phyloP scores from a whole-genome alignment of 2,329 filamentous ascomycete genomes.

The Venturiaceae sp. region DNA sequence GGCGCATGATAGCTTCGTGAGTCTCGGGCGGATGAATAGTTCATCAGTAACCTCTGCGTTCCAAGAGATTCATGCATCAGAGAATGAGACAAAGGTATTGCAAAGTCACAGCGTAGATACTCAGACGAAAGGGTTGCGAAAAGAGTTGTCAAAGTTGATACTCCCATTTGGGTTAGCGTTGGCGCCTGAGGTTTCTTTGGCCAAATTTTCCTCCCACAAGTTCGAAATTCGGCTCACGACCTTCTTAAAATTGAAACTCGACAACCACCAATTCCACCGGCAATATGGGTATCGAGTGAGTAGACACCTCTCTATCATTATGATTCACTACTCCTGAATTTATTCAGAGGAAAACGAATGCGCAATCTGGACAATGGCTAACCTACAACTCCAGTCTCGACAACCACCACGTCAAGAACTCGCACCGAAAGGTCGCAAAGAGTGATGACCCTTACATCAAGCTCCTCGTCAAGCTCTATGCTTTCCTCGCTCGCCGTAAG shows the following conservation, averaged over 20 bases:
- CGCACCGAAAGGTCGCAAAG: slow-evolving; percentile 90
- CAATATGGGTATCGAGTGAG: slow-evolving; percentile 9
- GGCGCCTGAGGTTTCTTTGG: too few relatives aligned
- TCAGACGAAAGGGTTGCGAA: too few relatives aligned
- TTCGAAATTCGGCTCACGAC: too few relatives aligned
- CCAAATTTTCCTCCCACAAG: too few relatives aligned
- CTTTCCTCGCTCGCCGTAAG: slow-evolving; percentile 68
- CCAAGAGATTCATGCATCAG: too few relatives aligned
- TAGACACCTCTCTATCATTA: background rate
- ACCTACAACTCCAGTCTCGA: slow-evolving; percentile 36
- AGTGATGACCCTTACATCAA: slow-evolving; percentile 97
- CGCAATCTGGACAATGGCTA: background rate
- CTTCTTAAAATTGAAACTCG: background rate
- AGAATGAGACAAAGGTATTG: too few relatives aligned
- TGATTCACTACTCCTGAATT: background rate
- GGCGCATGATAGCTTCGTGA: too few relatives aligned
- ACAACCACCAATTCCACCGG: slow-evolving; percentile 3
- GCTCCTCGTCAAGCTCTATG: slow-evolving; percentile 96
- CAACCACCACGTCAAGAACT: slow-evolving; percentile 53
- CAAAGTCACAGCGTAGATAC: too few relatives aligned
- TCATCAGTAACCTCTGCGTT: too few relatives aligned
- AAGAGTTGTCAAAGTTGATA: too few relatives aligned
- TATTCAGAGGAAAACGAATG: background rate
- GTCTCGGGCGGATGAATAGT: too few relatives aligned
- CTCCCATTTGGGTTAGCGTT: too few relatives aligned